Conservation (phyloP, 768 basidiomycete genomes). For the Mycena leptocephala region DNA sequence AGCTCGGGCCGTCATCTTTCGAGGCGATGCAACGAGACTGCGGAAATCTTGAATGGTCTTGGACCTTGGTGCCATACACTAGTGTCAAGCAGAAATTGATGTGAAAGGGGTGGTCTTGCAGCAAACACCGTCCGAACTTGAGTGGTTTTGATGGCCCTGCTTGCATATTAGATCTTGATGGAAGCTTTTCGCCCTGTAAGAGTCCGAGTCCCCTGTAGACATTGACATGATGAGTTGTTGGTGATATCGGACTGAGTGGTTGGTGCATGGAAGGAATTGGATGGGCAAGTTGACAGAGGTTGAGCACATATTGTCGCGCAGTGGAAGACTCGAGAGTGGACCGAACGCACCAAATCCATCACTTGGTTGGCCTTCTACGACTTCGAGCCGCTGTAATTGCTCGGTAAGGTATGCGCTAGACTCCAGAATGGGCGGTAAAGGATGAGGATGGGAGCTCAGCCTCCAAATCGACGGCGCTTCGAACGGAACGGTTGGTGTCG, state of each 20-base stretch:
- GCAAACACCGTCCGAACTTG: too few relatives aligned
- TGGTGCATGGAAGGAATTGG: constrained; percentile 4
- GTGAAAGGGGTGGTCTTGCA: too few relatives aligned
- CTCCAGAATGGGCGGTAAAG: constrained; percentile 5
- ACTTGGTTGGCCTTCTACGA: constrained; percentile 2
- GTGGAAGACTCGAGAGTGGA: constrained; percentile 29
- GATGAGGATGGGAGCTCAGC: not conserved
- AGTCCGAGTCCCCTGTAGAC: too few relatives aligned
- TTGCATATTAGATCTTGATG: too few relatives aligned
- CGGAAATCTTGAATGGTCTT: too few relatives aligned
- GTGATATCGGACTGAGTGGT: not conserved
- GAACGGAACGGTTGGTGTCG: constrained; percentile 20
- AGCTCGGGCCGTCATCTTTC: too few relatives aligned
- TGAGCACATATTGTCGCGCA: not conserved
- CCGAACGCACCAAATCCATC: constrained; percentile 7
- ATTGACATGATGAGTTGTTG: too few relatives aligned
- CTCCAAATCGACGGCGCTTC: not conserved
- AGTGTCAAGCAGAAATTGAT: too few relatives aligned
- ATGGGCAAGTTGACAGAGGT: constrained; percentile 17
- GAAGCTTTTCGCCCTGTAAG: too few relatives aligned
- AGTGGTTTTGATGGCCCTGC: too few relatives aligned
- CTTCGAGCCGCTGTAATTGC: constrained; percentile 13
- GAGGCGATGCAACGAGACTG: too few relatives aligned
- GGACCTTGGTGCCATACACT: too few relatives aligned
- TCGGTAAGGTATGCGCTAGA: constrained; percentile 13